phyloP scores from a whole-genome alignment of 805 yeast species.

The Suhomyces vadensis region DNA sequence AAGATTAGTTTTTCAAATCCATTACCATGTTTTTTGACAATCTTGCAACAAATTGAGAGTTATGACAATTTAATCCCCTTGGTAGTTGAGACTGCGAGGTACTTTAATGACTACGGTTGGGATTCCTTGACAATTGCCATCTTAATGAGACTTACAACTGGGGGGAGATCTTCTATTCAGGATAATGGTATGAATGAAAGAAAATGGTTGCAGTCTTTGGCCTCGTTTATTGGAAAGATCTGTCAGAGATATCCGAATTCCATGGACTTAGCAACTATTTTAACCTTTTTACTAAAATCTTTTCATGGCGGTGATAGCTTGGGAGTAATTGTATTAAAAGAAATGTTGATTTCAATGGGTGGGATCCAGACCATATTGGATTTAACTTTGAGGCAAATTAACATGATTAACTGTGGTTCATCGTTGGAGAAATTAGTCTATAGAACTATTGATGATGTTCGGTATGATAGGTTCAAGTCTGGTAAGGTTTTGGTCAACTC shows the following conservation, averaged over 20 bases:
- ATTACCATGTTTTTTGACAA: conserved; percentile 66
- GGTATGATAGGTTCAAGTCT: conserved; percentile 49
- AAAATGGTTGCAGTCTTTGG: conserved; percentile 83
- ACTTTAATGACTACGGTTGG: conserved; percentile 78
- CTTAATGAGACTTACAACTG: conserved; percentile 62
- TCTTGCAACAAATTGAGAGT: conserved; percentile 83
- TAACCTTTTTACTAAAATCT: conserved; percentile 60
- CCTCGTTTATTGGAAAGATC: conserved; percentile 75
- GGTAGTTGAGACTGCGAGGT: conserved; percentile 75
- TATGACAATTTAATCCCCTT: conserved; percentile 82
- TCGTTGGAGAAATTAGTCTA: conserved; percentile 58
- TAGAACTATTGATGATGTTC: conserved; percentile 56
- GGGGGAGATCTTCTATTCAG: conserved; percentile 68
- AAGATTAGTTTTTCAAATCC: conserved; percentile 77
- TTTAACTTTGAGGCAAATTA: conserved; percentile 63
- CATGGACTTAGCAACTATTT: conserved; percentile 63
- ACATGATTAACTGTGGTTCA: conserved; percentile 63
- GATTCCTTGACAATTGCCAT: conserved; percentile 78
- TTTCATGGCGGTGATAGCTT: conserved; percentile 60
- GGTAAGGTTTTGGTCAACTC: conserved; percentile 51
- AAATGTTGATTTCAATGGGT: conserved; percentile 69
- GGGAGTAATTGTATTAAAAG: conserved; percentile 64
- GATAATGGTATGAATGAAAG: conserved; percentile 77
- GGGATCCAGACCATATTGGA: conserved; percentile 75
- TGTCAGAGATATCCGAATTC: conserved; percentile 51